Conservation (phyloP, 2,329 filamentous ascomycete genomes). For the Botrytis byssoidea region DNA sequence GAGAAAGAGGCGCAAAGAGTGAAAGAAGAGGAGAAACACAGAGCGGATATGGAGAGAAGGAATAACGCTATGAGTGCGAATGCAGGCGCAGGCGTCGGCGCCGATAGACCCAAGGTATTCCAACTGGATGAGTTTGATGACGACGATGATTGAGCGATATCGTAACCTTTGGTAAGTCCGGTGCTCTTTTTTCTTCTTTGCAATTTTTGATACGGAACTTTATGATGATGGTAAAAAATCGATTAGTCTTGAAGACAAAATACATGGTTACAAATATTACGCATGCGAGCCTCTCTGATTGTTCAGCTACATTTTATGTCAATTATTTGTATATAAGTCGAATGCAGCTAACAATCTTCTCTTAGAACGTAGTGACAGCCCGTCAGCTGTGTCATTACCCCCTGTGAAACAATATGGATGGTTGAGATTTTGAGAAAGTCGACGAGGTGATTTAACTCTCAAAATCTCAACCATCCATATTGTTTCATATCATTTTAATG, state of each 20-base stretch:
- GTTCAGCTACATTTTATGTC: neutral
- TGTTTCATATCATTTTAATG: neutral
- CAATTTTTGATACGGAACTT: slow-evolving; percentile 18
- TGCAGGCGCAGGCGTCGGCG: slow-evolving; percentile 23
- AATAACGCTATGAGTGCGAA: slow-evolving; percentile 20
- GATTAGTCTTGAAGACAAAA: slow-evolving; percentile 99
- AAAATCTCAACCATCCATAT: neutral
- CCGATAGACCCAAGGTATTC: slow-evolving; percentile 41
- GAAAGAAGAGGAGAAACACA: slow-evolving; percentile 38
- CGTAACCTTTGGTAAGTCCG: slow-evolving; percentile 5
- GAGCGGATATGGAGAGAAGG: slow-evolving; percentile 32
- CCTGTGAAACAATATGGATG: too few relatives aligned
- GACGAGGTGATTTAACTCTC: too few relatives aligned
- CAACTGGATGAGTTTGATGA: slow-evolving; percentile 45
- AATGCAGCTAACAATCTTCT: neutral
- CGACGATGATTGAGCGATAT: slow-evolving; percentile 37
- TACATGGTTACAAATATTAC: slow-evolving; percentile 80
- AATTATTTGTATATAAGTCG: neutral
- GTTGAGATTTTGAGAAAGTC: too few relatives aligned
- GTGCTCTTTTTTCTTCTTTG: neutral
- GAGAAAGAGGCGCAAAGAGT: slow-evolving; percentile 33
- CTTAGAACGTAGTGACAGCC: neutral
- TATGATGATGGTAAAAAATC: slow-evolving; percentile 71
- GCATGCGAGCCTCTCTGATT: slow-evolving; percentile 74
- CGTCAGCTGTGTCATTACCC: neutral